Evolutionary conservation across 2,329 filamentous ascomycete species (phyloP).

Genomic region (Dactylellina cionopaga): DNA sequence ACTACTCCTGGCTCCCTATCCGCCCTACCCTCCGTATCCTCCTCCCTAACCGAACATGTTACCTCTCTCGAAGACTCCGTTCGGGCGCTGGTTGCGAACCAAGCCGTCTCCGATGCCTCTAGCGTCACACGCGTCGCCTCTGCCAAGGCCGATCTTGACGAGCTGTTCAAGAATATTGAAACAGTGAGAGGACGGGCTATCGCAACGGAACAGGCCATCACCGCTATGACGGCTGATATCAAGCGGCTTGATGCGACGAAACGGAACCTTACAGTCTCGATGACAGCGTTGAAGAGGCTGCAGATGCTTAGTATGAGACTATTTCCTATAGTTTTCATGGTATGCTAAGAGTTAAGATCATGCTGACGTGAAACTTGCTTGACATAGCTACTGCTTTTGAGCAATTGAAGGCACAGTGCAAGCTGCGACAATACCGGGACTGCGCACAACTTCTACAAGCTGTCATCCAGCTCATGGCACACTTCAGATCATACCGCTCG

Average conservation of each 20-base stretch:
- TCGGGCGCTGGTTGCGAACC: slow-evolving; percentile 73
- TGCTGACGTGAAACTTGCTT: background rate
- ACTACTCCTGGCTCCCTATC: slow-evolving; percentile 85
- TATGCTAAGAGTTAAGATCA: background rate
- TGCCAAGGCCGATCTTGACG: slow-evolving; percentile 86
- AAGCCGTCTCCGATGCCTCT: slow-evolving; percentile 85
- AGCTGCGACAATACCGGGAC: slow-evolving; percentile 89
- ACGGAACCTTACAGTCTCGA: slow-evolving; percentile 92
- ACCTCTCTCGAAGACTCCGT: slow-evolving; percentile 85
- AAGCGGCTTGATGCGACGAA: slow-evolving; percentile 97
- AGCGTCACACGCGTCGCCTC: slow-evolving; percentile 91
- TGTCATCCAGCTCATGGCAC: slow-evolving; percentile 95
- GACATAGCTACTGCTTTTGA: slow-evolving; percentile 84
- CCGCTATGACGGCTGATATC: slow-evolving; percentile 98
- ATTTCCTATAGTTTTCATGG: background rate
- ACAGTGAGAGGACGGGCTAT: slow-evolving; percentile 87
- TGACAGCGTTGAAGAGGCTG: slow-evolving; percentile 95
- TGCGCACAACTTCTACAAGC: slow-evolving; percentile 93
- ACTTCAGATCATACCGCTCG: slow-evolving; percentile 97
- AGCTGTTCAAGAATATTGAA: slow-evolving; percentile 94
- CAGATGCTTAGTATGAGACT: slow-evolving; percentile 80
- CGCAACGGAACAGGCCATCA: slow-evolving; percentile 93
- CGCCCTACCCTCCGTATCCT: slow-evolving; percentile 78
- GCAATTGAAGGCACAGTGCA: slow-evolving; percentile 83
- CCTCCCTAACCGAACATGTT: slow-evolving; percentile 77